Base-by-base conservation (phyloP, 2,329 filamentous ascomycete species). In the Stachybotrys chartarum region DNA sequence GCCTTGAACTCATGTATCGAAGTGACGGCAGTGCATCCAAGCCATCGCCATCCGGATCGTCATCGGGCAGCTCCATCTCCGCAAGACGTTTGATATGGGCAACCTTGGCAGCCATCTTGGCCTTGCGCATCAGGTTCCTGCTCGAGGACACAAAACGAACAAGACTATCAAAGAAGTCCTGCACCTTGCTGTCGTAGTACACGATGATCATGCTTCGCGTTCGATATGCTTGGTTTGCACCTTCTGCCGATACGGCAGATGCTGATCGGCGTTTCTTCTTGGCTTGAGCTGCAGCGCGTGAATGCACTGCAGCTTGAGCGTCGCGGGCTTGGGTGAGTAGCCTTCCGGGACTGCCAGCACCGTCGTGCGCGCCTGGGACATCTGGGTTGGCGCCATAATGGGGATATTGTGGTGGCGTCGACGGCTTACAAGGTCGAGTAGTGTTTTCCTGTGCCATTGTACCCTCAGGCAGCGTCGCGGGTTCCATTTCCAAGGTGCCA, bases 151-250 rank as follows among this genome's bases (percentile, higher is more conserved):
- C 85, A 55, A 88, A 87, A 58, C 90, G 86, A 55, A 96, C 91
- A 52, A 96, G 75, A 55, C 87, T 80, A 63, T 96, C 91, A 60
- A 97, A 91, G 45, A 87, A 84, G 52, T 84, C 84, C 67, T 97
- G 91, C 4, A 95, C 86, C 58, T 90, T 86, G 61, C 88, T 90
- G 67, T 97, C 92, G 68, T 97, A 97, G 71, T 91, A 92, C n/a
- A 97, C 88, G 46, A 94, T 86, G 46, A 93, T 86, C 78, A 90
- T 88, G 56, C 80, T 86, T 60, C 87, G 83, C 4, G 84, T 85
- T 54, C 88, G 84, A 67, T 87, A 88, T 58, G 84, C 82, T 11
- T 75, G 70, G 1, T 76, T 68, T 2, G 72, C 68, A 11, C 81
- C 78, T 44, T 74, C 73, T 42, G 70, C 74, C 47, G 79, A 83